phyloP scores from a whole-genome alignment of 768 basidiomycete species.

The Mycena vulgaris region DNA sequence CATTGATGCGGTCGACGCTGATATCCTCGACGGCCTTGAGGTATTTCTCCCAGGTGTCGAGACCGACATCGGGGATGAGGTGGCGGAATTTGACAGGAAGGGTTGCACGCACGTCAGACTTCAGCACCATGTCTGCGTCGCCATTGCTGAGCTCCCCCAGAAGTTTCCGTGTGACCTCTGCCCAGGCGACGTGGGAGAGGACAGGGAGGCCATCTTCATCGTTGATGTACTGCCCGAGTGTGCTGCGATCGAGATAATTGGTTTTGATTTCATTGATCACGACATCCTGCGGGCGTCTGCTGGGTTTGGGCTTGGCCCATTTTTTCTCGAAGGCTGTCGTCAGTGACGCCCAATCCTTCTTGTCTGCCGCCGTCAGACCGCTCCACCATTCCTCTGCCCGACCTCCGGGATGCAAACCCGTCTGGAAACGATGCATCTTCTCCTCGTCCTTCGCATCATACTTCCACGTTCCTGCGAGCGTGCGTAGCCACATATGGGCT shows the following conservation, averaged over 20 bases:
- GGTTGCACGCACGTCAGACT: not conserved
- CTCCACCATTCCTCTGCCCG: conserved; percentile 29
- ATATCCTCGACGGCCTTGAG: conserved; percentile 24
- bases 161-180: not conserved
- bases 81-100: conserved; percentile 19
- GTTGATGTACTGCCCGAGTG: not conserved
- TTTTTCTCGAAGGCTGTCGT: conserved; percentile 12
- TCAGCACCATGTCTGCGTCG: conserved; percentile 23
- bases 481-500: conserved; percentile 23
- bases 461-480: conserved; percentile 1
- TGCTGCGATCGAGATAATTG: not conserved
- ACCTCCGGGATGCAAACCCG: conserved; percentile 5
- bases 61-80: not conserved
- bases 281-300: not conserved
- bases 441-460: conserved; percentile 8
- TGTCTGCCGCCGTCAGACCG: not conserved
- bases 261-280: conserved; percentile 1
- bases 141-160: not conserved
- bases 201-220: not conserved
- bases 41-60: conserved; percentile 19
- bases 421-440: conserved; percentile 22
- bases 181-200: conserved; percentile 10
- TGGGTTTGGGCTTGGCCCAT: conserved; percentile 22
- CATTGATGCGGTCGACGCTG: not conserved
- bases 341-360: not conserved